These are phyloP conservation scores for Hymenoscyphus repandus DNA, from an alignment of 2,329 filamentous ascomycete species.

Conservation along the genomic window DNA sequence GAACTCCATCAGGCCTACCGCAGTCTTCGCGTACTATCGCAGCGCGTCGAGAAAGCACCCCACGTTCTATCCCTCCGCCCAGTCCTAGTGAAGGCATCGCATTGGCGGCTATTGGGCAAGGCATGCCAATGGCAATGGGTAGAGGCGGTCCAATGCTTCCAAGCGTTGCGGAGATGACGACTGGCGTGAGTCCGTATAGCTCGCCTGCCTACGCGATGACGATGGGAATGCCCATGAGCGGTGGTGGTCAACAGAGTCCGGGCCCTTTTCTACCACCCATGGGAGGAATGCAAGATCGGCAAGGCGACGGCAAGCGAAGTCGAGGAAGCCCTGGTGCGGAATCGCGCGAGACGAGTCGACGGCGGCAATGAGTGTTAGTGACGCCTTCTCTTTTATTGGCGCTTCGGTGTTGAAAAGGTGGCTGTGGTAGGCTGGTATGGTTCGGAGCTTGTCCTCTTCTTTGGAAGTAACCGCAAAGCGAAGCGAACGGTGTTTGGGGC, in stretches of 20 bases:
- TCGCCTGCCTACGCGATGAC: slow-evolving; percentile 48
- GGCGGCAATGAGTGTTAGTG: slow-evolving; percentile 33
- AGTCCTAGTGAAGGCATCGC: slow-evolving; percentile 34
- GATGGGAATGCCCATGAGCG: slow-evolving; percentile 23
- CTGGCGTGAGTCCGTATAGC: slow-evolving; percentile 55
- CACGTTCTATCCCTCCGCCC: slow-evolving; percentile 32
- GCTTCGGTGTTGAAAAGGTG: not conserved
- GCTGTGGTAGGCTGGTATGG: not conserved
- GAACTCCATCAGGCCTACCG: slow-evolving; percentile 2
- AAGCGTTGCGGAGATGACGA: slow-evolving; percentile 58
- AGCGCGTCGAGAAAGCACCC: slow-evolving; percentile 31
- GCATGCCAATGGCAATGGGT: slow-evolving; percentile 22
- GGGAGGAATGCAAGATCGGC: slow-evolving; percentile 15
- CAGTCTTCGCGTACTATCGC: slow-evolving; percentile 24
- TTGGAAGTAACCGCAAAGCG: too few relatives aligned
- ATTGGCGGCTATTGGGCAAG: slow-evolving; percentile 28
- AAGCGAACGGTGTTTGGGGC: not conserved
- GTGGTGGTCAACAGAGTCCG: slow-evolving; percentile 35
- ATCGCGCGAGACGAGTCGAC: slow-evolving; percentile 41
- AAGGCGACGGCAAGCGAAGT: slow-evolving; percentile 40
- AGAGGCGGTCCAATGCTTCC: slow-evolving; percentile 42
- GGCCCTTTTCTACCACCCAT: slow-evolving; percentile 34
- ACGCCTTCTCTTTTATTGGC: not conserved
- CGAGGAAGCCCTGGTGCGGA: slow-evolving; percentile 46
- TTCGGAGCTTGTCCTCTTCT: too few relatives aligned